Evolutionary conservation across 257 asterid genomes (phyloP), one percentile per base, ranked within the genome.

Genomic region (Fraxinus excelsior): DNA sequence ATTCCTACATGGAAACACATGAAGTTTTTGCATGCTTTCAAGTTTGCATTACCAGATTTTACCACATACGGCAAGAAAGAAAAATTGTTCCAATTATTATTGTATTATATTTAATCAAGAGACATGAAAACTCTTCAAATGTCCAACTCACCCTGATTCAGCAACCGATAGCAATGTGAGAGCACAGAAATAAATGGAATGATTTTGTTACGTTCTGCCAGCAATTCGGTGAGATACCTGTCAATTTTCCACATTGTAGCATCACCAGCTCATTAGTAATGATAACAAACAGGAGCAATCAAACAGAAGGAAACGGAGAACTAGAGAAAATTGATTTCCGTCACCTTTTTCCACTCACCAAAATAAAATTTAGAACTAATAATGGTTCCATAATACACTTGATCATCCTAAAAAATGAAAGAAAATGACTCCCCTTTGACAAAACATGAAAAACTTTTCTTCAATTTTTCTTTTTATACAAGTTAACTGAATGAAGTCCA

Each of bases 121-220:
- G 65, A 81, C 42, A 16, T 26, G 11, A 49, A 62, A 28, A 2
- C 32, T 3, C 62, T 40, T 60, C 80, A 70, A 66, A 40, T 25
- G 75, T 62, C 16, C 23, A 67, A 31, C 97, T 87, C 90, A 94
- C 98, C 98, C 87, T 94, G 96, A 84, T 83, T 90, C 84, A 94
- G 84, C 87, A 94, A 83, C 82, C 94, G 85, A 70, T 83, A 87
- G 82, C 91, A 56, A 83, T 87, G 76, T 72, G 97, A 96, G 68
- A 94, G 92, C 84, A 92, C 97, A 7, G 94, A 88, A 87, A 86
- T 80, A 83, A 92, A 92, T 13, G 98, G 98, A 82, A 73, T 78
- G 7, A 94, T 82, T 71, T 90, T 92, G 78, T 86, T 88, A 37
- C 92, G 91, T 81, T 94, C 98, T 25, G 82, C 92, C 77, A 92